phyloP scores from a whole-genome alignment of 1,139 yeast genomes.

The Debaryomyces coudertii region DNA sequence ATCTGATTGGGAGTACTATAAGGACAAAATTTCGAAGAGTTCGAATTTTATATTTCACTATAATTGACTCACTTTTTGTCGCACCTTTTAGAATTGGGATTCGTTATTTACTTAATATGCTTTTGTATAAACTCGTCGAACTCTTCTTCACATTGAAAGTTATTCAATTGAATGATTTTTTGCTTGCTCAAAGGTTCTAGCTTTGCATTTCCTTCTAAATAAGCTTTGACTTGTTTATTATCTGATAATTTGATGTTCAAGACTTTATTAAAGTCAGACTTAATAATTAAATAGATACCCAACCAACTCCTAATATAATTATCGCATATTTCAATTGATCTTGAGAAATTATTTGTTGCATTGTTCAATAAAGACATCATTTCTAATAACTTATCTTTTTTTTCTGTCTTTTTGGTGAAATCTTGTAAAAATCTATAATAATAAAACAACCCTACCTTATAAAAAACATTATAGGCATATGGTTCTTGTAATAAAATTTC shows the following conservation, averaged over 20 bases:
- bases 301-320: constrained; percentile 74
- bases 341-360: constrained; percentile 58
- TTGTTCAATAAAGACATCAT: constrained; percentile 31
- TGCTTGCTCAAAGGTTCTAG: constrained; percentile 22
- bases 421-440: constrained; percentile 30
- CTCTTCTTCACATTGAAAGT: constrained; percentile 9
- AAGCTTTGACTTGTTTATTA: constrained; percentile 27
- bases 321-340: constrained; percentile 78
- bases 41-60: too few species aligned
- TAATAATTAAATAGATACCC: constrained; percentile 56
- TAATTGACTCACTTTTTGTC: too few species aligned
- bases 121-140: background rate
- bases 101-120: background rate
- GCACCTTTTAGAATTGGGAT: too few species aligned
- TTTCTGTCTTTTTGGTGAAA: constrained; percentile 18
- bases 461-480: constrained; percentile 70
- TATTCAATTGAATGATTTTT: constrained; percentile 25
- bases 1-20: too few species aligned
- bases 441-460: constrained; percentile 53
- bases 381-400: constrained; percentile 30
- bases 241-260: constrained; percentile 19
- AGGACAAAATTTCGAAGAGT: too few species aligned
- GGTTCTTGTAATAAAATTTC: constrained; percentile 73
- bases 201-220: constrained; percentile 25
- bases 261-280: constrained; percentile 25